Evolutionary conservation across 768 basidiomycete species (phyloP).

Genomic region (Tulasnella sp.): DNA sequence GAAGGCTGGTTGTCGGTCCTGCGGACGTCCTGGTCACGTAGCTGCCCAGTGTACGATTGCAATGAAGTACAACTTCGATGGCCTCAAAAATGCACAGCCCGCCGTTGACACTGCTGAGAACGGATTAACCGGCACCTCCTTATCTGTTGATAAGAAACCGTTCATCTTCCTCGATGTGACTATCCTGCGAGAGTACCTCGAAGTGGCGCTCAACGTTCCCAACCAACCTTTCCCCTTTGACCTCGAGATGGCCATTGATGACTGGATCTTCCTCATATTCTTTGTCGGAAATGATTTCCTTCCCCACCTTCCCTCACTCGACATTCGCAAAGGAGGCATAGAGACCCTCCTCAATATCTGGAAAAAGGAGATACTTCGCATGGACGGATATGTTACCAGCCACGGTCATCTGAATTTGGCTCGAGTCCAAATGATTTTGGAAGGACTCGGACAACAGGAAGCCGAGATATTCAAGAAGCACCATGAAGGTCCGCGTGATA

Average conservation of each 20-base stretch:
- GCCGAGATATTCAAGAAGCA: slow-evolving; percentile 91
- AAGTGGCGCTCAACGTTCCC: slow-evolving; percentile 86
- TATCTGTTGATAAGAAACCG: slow-evolving; percentile 71
- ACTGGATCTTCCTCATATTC: slow-evolving; percentile 99
- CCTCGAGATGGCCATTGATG: slow-evolving; percentile 95
- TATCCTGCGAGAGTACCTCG: slow-evolving; percentile 93
- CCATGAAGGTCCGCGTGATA: slow-evolving; percentile 68
- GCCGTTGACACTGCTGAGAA: slow-evolving; percentile 29
- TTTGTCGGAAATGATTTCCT: slow-evolving; percentile 99
- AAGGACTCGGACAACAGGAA: slow-evolving; percentile 88
- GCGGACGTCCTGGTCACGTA: slow-evolving; percentile 91
- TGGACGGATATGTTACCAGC: slow-evolving; percentile 96
- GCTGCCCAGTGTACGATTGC: slow-evolving; percentile 88
- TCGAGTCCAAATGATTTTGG: slow-evolving; percentile 88
- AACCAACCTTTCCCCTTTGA: slow-evolving; percentile 75
- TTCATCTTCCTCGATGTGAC: slow-evolving; percentile 99
- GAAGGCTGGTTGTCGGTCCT: slow-evolving; percentile 75
- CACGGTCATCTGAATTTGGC: slow-evolving; percentile 81
- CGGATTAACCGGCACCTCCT: slow-evolving; percentile 27
- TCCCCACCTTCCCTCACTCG: slow-evolving; percentile 94
- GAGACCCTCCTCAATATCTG: slow-evolving; percentile 94
- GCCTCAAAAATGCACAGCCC: slow-evolving; percentile 42
- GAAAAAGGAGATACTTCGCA: slow-evolving; percentile 84
- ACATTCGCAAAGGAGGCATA: slow-evolving; percentile 98
- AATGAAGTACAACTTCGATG: slow-evolving; percentile 38